Evolutionary conservation across 441 rosid genomes (phyloP).

Genomic region (Cnidoscolus chayamansa): DNA sequence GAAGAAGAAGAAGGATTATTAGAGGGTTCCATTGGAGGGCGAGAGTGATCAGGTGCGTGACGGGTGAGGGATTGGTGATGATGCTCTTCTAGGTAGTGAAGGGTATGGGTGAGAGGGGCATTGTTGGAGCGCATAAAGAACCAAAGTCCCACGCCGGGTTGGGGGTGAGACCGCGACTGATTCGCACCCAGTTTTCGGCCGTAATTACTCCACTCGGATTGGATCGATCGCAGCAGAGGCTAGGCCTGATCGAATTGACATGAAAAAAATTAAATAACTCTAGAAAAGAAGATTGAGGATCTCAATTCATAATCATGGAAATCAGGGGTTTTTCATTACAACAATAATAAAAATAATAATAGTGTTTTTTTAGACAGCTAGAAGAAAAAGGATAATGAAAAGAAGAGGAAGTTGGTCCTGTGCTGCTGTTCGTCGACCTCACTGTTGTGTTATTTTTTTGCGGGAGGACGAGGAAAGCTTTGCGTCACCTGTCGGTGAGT

Average conservation of each 20-base stretch:
- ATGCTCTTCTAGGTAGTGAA: constrained; percentile 50
- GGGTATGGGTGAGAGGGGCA: constrained; percentile 56
- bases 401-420: too few relatives aligned
- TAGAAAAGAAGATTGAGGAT: not conserved
- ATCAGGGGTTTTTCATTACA: too few relatives aligned
- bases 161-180: constrained; percentile 86
- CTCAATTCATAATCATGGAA: too few relatives aligned
- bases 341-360: too few relatives aligned
- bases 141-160: constrained; percentile 67
- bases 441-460: too few relatives aligned
- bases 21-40: constrained; percentile 43
- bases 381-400: too few relatives aligned
- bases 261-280: not conserved
- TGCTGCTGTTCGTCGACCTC: too few relatives aligned
- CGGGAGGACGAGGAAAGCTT: too few relatives aligned
- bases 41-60: constrained; percentile 25
- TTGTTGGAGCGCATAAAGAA: constrained; percentile 60
- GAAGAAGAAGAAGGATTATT: constrained; percentile 11
- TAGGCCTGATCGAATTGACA: constrained; percentile 15
- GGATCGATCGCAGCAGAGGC: constrained; percentile 5
- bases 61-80: constrained; percentile 41
- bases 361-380: too few relatives aligned
- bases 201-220: constrained; percentile 16
- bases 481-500: too few relatives aligned
- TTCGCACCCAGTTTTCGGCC: constrained; percentile 83